Evolutionary conservation across 306 rosid genomes (phyloP), one percentile per base, ranked within the genome.

Genomic region (cucumber (Cucumis sativus)): DNA sequence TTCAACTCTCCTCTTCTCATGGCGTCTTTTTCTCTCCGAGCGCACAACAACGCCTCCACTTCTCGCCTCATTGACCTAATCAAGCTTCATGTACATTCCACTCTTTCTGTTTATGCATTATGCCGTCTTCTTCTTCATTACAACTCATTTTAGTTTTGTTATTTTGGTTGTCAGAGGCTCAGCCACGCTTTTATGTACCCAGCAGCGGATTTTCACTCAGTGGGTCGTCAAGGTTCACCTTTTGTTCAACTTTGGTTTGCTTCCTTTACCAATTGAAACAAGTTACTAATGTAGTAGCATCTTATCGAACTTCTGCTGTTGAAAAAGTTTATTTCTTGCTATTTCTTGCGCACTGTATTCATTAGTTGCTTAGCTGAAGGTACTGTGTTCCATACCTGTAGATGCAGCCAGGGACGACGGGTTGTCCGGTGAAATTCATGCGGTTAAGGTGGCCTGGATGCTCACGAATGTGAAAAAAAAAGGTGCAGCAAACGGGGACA

Each of bases 51-150:
- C 65, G 59, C 10, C 65, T 64, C 79, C 75, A 40, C 79, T 39
- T 73, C 75, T 85, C 81, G 63, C 39, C 71, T 85, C 70, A 57
- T 56, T 51, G 43, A 65, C 79, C 68, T 81, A 18, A 33, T 82
- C 35, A 84, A 74, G 43, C 81, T 81, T 68, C 84, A 77, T 79
- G 89, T 81, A 0, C 23, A 16, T 61, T 14, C 76, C 3, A 17
- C n/a, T 76, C 41, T 15, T 55, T 47, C 15, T 57, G 16, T 57
- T 33, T 20, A 11, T 47, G 54, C 54, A 47, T 33, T 25, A 8
- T 61, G 12, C 12, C n/a, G 35, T 18, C 9, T 14, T 20, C 66
- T 56, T 75, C 67, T 45, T 18, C 47, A 5, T 5, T 80, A 54
- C 77, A 83, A 84, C 74, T 4, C 3, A 1, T 6, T 37, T 20